Evolutionary conservation across 192 early-diverging fungal species (phyloP).

Genomic region (Coemansia sp.): DNA sequence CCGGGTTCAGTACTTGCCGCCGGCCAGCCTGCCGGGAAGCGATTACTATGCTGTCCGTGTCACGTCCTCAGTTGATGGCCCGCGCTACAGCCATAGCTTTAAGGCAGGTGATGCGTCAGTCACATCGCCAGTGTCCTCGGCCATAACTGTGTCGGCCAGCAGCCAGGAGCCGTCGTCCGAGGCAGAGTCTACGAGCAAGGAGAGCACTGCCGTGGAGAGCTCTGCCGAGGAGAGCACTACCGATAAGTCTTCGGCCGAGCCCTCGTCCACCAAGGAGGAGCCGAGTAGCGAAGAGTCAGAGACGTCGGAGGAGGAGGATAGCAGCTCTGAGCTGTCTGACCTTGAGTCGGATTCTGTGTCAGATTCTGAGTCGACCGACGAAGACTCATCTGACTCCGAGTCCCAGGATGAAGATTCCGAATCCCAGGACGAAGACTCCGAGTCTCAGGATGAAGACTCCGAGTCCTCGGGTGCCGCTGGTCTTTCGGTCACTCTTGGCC

Average conservation of each 20-base stretch:
- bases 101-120: slow-evolving; percentile 21
- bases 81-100: slow-evolving; percentile 54
- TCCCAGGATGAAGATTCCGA: slow-evolving; percentile 8
- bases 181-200: not conserved
- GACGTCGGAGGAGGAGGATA: not conserved
- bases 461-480: slow-evolving; percentile 26
- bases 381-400: not conserved
- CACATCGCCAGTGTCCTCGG: slow-evolving; percentile 5
- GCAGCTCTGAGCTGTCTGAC: slow-evolving; percentile 2
- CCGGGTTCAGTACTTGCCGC: slow-evolving; percentile 27
- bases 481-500: slow-evolving; percentile 15
- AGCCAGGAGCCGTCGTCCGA: slow-evolving; percentile 3
- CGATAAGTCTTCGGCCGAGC: not conserved
- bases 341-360: slow-evolving; percentile 11
- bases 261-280: slow-evolving; percentile 12
- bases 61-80: slow-evolving; percentile 33
- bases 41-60: slow-evolving; percentile 42
- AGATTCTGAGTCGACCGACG: not conserved
- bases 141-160: slow-evolving; percentile 7
- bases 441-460: slow-evolving; percentile 9
- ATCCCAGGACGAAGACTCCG: not conserved
- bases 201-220: not conserved
- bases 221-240: too few relatives aligned
- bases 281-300: not conserved
- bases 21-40: slow-evolving; percentile 24